Percentiles rank a stretch among this genome's conserved stretches.
Evolutionary conservation across 2,329 filamentous ascomycete species (phyloP).

Genomic region (Helotiales sp.): DNA sequence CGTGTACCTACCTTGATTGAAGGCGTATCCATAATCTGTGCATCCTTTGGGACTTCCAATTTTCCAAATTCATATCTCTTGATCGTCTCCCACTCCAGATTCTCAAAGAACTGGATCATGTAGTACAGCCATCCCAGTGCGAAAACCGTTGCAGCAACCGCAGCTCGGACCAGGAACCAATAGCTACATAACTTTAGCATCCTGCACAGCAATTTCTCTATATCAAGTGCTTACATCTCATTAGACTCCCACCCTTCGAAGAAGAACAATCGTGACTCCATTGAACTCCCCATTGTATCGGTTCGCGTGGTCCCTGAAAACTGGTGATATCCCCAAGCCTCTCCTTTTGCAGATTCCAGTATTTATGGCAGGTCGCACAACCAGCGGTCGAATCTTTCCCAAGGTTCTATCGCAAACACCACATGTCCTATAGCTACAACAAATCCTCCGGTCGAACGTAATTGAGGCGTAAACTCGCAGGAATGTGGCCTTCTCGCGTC

Average conservation of each 20-base stretch:
- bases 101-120: slow-evolving; percentile 22
- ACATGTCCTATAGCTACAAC: background rate
- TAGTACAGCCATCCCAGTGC: slow-evolving; percentile 27
- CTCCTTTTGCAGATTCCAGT: background rate
- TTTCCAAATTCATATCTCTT: slow-evolving; percentile 61
- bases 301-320: background rate
- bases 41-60: slow-evolving; percentile 60
- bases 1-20: slow-evolving; percentile 54
- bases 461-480: background rate
- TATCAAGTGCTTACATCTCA: slow-evolving; percentile 25
- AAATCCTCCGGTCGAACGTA: background rate
- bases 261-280: slow-evolving; percentile 2
- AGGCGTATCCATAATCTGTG: slow-evolving; percentile 57
- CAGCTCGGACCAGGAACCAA: slow-evolving; percentile 18
- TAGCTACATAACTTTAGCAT: slow-evolving; percentile 22
- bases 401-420: background rate
- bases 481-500: slow-evolving; percentile 5
- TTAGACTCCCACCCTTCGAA: slow-evolving; percentile 23
- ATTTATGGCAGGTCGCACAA: background rate
- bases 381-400: background rate
- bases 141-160: slow-evolving; percentile 20
- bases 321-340: background rate
- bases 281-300: slow-evolving; percentile 4
- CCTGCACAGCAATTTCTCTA: background rate
- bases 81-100: slow-evolving; percentile 38